Evolutionary conservation across 257 asterid species (phyloP).

Genomic region (Fraxinus americana): DNA sequence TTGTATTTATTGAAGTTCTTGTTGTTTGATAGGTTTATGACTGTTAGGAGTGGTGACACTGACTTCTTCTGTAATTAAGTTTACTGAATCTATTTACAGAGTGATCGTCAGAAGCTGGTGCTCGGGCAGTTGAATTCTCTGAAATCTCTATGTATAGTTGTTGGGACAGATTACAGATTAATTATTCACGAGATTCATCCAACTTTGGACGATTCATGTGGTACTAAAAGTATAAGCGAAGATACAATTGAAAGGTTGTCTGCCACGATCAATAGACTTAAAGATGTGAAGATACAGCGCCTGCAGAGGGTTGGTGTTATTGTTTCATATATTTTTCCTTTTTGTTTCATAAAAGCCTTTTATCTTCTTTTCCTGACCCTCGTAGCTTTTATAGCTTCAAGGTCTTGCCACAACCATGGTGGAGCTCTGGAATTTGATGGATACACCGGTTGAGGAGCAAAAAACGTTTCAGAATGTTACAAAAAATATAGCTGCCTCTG

Average conservation of each 20-base stretch:
- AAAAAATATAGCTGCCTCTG: constrained; percentile 65
- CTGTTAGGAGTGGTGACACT: constrained; percentile 14
- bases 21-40: constrained; percentile 5
- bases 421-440: constrained; percentile 92
- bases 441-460: constrained; percentile 76
- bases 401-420: constrained; percentile 77
- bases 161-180: constrained; percentile 68
- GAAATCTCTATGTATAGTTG: constrained; percentile 64
- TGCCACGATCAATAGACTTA: constrained; percentile 44
- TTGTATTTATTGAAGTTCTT: constrained; percentile 5
- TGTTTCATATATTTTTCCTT: constrained; percentile 10
- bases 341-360: constrained; percentile 5
- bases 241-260: constrained; percentile 59
- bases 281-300: constrained; percentile 68
- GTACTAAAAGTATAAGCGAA: constrained; percentile 49
- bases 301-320: constrained; percentile 58
- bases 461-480: constrained; percentile 62
- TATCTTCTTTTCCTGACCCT: constrained; percentile 17
- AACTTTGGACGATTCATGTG: constrained; percentile 46
- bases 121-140: constrained; percentile 49
- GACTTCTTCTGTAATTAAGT: constrained; percentile 11
- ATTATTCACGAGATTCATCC: constrained; percentile 60
- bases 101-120: constrained; percentile 68
- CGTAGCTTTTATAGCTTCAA: constrained; percentile 63
- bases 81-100: constrained; percentile 40